Base-by-base conservation (phyloP, 352 stramenopile genomes). In the Phytophthora citrophthora region DNA sequence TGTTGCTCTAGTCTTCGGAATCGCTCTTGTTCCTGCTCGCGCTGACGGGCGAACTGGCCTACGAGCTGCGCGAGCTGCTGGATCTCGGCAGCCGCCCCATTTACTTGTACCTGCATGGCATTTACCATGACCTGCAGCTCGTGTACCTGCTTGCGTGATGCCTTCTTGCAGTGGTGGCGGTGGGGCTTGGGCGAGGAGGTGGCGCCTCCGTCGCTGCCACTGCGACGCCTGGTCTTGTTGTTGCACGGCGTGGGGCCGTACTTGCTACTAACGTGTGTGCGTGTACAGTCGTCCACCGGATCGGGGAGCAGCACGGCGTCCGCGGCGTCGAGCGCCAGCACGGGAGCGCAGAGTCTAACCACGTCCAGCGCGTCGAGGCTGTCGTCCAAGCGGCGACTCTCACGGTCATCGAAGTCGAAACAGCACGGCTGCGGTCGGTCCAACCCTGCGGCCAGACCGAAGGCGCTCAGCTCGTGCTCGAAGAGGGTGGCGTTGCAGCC, bases 61-160 rank as follows among this genome's bases (percentile, higher is more conserved):
- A 76, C 68, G 50, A 76, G 68, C 29, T 65, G 62, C 34, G 62
- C 45, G n/a, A 76, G 63, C 44, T 76, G 62, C 12, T 72, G 52
- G 53, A 72, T 69, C 47, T 72, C 68, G 27, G 52, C 53, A 36
- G 56, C 52, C 2, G 68, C 68, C 20, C 56, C 55, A 40, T 71
- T 29, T 18, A 76, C 62, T 44, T 76, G 68, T 39, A 54, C 50
- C 26, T 76, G 68, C 68, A 76, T 76, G 43, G 31, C 36, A 38
- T 72, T 58, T 16, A 76, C 68, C 41, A 66, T 76, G n/a, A 12
- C 43, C 27, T 76, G 68, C 15, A 76, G 63, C 53, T 72, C 62
- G 43, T 72, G 68, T 48, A 76, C 62, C 32, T 76, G 54, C 47
- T 68, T 69, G 24, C 64, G 63, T 27, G 59, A 71, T n/a, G 62